Conservation (phyloP, 192 early-diverging fungal genomes). For the Mycoemilia scoparia region DNA sequence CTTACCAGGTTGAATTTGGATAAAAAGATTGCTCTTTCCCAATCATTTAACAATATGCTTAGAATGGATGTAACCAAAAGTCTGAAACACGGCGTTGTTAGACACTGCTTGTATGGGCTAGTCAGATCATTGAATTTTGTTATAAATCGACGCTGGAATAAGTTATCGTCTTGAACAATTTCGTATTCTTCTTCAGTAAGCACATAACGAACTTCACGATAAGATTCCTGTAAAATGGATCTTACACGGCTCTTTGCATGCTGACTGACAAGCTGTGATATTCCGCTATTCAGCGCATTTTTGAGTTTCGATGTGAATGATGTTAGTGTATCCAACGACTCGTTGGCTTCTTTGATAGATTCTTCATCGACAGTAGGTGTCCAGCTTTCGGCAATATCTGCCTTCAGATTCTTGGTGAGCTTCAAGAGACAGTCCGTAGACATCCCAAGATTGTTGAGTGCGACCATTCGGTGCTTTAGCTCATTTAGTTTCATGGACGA, state of each 20-base stretch:
- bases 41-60: slow-evolving; percentile 57
- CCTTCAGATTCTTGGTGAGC: slow-evolving; percentile 44
- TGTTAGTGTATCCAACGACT: slow-evolving; percentile 13
- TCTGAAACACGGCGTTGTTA: slow-evolving; percentile 52
- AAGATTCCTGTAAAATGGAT: slow-evolving; percentile 60
- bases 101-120: slow-evolving; percentile 22
- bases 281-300: slow-evolving; percentile 35
- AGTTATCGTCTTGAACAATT: slow-evolving; percentile 55
- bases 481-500: too few relatives aligned
- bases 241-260: slow-evolving; percentile 63
- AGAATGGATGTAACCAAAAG: slow-evolving; percentile 42
- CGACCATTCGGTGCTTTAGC: slow-evolving; percentile 25
- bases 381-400: slow-evolving; percentile 33
- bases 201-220: slow-evolving; percentile 74
- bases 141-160: slow-evolving; percentile 67
- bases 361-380: slow-evolving; percentile 4
- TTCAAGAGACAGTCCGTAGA: slow-evolving; percentile 61
- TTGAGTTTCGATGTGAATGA: slow-evolving; percentile 11
- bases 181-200: slow-evolving; percentile 85
- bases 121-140: slow-evolving; percentile 39
- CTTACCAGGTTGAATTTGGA: slow-evolving; percentile 72
- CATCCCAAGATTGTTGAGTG: slow-evolving; percentile 79
- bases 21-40: slow-evolving; percentile 69
- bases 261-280: slow-evolving; percentile 69
- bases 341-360: slow-evolving; percentile 1